Base-by-base conservation (phyloP, 495 filamentous ascomycete species). In the Aspergillus incahuasiensis region DNA sequence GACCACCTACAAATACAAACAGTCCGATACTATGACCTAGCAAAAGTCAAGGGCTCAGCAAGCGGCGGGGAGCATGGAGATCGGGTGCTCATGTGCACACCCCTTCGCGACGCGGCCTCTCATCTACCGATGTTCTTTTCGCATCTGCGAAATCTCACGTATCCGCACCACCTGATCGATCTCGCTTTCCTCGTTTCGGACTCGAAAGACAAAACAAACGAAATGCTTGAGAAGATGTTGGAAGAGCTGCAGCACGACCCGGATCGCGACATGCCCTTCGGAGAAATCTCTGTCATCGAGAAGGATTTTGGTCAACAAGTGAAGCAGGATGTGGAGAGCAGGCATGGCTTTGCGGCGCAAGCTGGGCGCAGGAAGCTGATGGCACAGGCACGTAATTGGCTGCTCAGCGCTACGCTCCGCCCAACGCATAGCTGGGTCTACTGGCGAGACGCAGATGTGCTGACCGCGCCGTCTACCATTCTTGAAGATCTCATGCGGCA, bases 271-370 rank as follows among this genome's bases (percentile, higher is more conserved):
- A 82, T 88, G 71, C 82, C 85, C n/a, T 99, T 88, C 68, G 95
- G 95, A 40, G 95, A 99, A 74, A 92, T 99, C 52, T 95, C 89
- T 0, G 91, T 99, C 52, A 91, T 99, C 56, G 89, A 97, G 75
- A 99, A 99, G 72, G 94, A 99, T 69, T 99, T 99, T 69, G 95
- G 95, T 1, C 95, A 99, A 67, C 91, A 92, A 67, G 94, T 99
- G 52, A 90, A 94, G 57, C 95, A 99, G 71, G 94, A 97, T 69
- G 91, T 97, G 22, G 95, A 97, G 75, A 95, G 90, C 69, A 85
- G 95, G 42, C 95, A 99, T 68, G 95, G 95, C 18, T 99, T 99
- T 64, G 94, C 94, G 11, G 95, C 95, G 5, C 95, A 99, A 71
- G 95, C 95, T 9, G 87, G 84, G 57, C 79, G 95, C 58, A 84